Evolutionary conservation across 441 rosid species (phyloP).

Genomic region (Raphanus hybrid): DNA sequence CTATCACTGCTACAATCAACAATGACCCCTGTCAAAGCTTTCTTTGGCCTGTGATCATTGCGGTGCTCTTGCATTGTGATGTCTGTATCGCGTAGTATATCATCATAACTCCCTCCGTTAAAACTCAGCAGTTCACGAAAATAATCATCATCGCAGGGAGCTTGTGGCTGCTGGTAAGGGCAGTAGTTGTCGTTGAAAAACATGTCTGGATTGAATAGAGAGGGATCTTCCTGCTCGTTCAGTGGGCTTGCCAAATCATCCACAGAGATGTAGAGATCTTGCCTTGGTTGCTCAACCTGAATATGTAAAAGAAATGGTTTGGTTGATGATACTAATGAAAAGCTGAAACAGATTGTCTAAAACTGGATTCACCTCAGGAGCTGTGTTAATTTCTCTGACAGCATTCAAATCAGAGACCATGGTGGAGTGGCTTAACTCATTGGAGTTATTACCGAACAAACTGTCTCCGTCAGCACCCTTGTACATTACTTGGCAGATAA

Average conservation of each 20-base stretch:
- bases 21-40: slow-evolving; percentile 21
- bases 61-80: background rate
- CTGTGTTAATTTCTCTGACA: background rate
- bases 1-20: background rate
- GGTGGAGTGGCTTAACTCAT: slow-evolving; percentile 4
- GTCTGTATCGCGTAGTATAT: background rate
- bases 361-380: slow-evolving; percentile 5
- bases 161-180: too few species aligned
- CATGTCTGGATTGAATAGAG: background rate
- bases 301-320: background rate
- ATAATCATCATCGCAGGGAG: background rate
- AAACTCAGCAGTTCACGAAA: too few species aligned
- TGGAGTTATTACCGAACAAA: too few species aligned
- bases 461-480: slow-evolving; percentile 11
- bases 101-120: background rate
- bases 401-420: background rate
- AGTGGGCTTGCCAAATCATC: background rate
- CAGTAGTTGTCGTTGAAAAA: background rate
- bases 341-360: background rate
- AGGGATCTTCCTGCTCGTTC: background rate
- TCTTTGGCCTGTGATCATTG: slow-evolving; percentile 1
- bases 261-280: background rate
- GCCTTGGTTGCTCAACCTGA: slow-evolving; percentile 13
- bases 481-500: slow-evolving; percentile 29
- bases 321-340: background rate